Evolutionary conservation across 495 filamentous ascomycete species (phyloP).

Genomic region (Penicillium flavigenum): DNA sequence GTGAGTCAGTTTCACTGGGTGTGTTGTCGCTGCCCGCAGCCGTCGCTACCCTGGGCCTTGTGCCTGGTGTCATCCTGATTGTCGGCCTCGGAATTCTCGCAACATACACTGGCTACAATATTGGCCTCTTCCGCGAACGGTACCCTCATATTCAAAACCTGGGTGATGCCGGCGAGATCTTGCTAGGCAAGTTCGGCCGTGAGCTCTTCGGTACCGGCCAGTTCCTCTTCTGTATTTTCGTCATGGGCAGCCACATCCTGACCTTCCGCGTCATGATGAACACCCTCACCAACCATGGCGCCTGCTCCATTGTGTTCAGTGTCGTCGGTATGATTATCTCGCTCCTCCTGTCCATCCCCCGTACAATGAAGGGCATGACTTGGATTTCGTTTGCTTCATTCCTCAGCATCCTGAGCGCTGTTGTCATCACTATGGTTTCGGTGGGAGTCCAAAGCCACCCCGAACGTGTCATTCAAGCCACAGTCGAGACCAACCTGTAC

Average conservation of each 20-base stretch:
- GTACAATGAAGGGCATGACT: constrained; percentile 58
- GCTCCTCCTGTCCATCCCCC: constrained; percentile 60
- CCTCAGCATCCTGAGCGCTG: constrained; percentile 39
- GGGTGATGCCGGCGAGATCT: constrained; percentile 58
- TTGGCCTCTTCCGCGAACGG: constrained; percentile 70
- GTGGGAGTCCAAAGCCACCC: constrained; percentile 53
- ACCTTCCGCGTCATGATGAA: constrained; percentile 70
- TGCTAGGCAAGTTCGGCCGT: constrained; percentile 49
- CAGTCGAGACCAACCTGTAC: constrained; percentile 34
- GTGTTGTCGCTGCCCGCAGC: constrained; percentile 62
- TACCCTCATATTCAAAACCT: constrained; percentile 68
- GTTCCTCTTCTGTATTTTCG: constrained; percentile 69
- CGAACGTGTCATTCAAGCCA: constrained; percentile 29
- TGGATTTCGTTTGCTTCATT: constrained; percentile 61
- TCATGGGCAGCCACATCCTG: constrained; percentile 74
- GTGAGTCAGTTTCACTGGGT: constrained; percentile 70
- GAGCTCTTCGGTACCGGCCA: constrained; percentile 67
- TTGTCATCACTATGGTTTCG: constrained; percentile 70
- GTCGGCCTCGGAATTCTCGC: constrained; percentile 63
- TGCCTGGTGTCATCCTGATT: constrained; percentile 61
- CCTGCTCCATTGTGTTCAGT: constrained; percentile 69
- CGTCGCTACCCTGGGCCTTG: constrained; percentile 64
- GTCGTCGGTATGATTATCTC: constrained; percentile 63
- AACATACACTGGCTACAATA: constrained; percentile 73
- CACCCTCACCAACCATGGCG: constrained; percentile 61